A percentile compares a stretch with the other conserved stretches of the same genome.
phyloP scores from a whole-genome alignment of 2,329 filamentous ascomycete genomes.

The Fusarium subtropicale region DNA sequence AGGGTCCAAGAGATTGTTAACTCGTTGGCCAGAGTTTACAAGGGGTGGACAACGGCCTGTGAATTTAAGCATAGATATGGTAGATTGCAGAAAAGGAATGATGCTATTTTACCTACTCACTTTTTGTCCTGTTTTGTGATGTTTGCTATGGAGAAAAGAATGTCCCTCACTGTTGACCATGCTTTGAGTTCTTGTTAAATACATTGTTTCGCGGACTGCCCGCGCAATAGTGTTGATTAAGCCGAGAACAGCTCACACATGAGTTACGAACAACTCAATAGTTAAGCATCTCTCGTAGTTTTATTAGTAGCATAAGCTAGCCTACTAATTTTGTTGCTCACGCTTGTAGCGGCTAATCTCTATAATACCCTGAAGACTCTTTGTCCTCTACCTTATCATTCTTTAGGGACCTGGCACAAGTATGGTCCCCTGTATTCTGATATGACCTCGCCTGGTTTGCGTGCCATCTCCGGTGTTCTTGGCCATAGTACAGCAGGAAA shows the following conservation, averaged over 20 bases:
- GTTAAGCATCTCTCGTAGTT: not conserved
- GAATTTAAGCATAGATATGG: constrained; percentile 54
- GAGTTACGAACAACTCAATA: not conserved
- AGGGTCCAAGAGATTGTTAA: constrained; percentile 37
- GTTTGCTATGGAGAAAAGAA: not conserved
- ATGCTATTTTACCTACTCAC: constrained; percentile 44
- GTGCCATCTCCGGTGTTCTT: too few relatives aligned
- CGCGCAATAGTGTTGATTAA: not conserved
- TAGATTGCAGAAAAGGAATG: constrained; percentile 53
- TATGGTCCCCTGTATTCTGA: too few relatives aligned
- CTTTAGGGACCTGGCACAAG: too few relatives aligned
- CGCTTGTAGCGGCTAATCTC: too few relatives aligned
- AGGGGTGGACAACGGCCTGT: constrained; percentile 45
- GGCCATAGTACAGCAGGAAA: too few relatives aligned
- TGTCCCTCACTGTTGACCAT: not conserved
- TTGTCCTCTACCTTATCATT: too few relatives aligned
- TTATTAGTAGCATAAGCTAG: not conserved
- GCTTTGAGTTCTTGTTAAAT: not conserved
- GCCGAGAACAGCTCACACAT: not conserved
- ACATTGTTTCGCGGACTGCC: too few relatives aligned
- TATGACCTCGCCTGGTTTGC: too few relatives aligned
- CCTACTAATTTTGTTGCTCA: too few relatives aligned
- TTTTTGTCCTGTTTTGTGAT: not conserved
- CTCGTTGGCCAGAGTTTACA: constrained; percentile 41
- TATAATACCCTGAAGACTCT: too few relatives aligned